Base-by-base conservation (phyloP, 2,329 filamentous ascomycete species). In the Kalaharituber pfeilii region DNA sequence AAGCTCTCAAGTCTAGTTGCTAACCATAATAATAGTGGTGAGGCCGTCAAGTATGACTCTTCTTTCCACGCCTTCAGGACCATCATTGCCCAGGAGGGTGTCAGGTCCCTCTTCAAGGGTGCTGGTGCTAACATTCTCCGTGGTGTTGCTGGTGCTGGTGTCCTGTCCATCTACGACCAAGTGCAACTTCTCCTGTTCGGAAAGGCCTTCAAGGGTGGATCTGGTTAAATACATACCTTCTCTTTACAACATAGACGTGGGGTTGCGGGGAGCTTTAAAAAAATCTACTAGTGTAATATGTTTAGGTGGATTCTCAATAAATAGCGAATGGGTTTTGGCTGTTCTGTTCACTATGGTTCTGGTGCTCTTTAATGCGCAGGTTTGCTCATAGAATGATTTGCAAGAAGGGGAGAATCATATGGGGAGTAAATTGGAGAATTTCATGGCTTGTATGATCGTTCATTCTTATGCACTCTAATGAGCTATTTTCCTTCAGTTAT, bases 91-190 rank as follows among this genome's bases (percentile, higher is more conserved):
- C 86, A 85, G 77, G 91, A 96, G 80, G 91, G 91, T 81, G 77
- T 93, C 75, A 85, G 81, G 78, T 98, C 91, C 69, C 89, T 98
- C 75, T 98, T 98, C 88, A 98, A 98, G 86, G 91, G 91, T 88
- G 91, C 91, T 72, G 91, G 91, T 86, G 91, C 91, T 82, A 98
- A 98, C 86, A 98, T 98, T 71, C 91, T 98, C 78, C 91, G 91
- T 94, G 93, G 91, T 95, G 91, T 98, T 71, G 91, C 91, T 71
- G 93, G 91, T 86, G 91, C 91, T 78, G 91, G 91, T 98, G 91
- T 98, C 72, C 81, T 98, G 73, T 98, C 91, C 74, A 95, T 98
- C 86, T 98, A 98, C 78, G 91, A 98, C 75, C 89, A 96, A 81
- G 86, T 86, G 74, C 91, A 98, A 84, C 81, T 98, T 73, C 75